Base-by-base conservation (phyloP, 108 stramenopile species). In the Mayamaea pseudoterrestris region DNA sequence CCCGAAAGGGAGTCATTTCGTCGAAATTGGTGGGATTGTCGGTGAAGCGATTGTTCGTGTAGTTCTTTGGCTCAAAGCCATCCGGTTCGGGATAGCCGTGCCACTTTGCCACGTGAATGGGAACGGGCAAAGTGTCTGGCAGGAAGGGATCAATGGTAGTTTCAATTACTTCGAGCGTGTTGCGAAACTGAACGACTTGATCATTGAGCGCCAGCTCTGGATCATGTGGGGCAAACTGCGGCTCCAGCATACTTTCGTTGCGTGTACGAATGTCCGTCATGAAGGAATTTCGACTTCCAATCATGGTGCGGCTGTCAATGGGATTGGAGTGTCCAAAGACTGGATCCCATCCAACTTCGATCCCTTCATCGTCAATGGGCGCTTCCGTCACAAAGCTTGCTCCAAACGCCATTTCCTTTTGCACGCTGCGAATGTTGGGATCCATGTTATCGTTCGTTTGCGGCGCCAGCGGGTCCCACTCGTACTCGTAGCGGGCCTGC, bases 31-130 rank as follows among this genome's bases (percentile, higher is more conserved):
- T 84, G 34, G 48, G 25, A 29, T 81, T 68, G 29, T 73, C 61
- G 11, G 80, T 82, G 46, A 84, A 90, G 3, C 82, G 66, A 69
- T 90, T 90, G 58, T 90, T 81, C 20, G 64, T 61, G 50, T 72
- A 79, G 16, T 78, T 68, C 47, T 80, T 58, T 11, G 61, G 57
- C 1, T 75, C 72, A 31, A 56, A 83, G 14, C 49, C 57, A 44
- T 73, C 31, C 29, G 48, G 57, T 55, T 83, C 79, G 5, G 82
- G 82, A 46, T 79, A 72, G 31, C 87, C 87, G 50, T 84, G 69
- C 87, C 87, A 90, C 35, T 71, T 79, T 40, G 82, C 80, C 5
- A 61, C 71, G 46, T 83, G 75, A 8, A 68, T 56, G 7, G 87
- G 87, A 65, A 79, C 62, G 8, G 35, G 21, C 47, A 28, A 18